These are phyloP conservation scores for Salvia hispanica DNA, from an alignment of 257 asterid species.

Conservation along the genomic window DNA sequence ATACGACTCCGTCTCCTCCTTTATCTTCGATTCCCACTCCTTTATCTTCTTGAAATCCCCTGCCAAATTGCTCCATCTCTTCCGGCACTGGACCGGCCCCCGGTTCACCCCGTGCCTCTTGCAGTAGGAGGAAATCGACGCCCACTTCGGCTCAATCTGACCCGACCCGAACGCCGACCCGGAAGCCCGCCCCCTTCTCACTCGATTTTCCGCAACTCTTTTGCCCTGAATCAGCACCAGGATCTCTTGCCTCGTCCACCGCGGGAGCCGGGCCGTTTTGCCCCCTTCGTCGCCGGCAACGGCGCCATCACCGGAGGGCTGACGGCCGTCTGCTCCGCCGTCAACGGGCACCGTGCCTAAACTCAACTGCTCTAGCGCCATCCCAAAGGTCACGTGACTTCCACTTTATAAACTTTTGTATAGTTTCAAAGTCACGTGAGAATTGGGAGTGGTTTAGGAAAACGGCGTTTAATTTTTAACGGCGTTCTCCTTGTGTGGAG, in stretches of 20 bases:
- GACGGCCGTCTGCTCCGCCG: conserved; percentile 64
- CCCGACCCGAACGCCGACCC: conserved; percentile 67
- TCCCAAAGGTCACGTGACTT: conserved; percentile 44
- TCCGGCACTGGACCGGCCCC: conserved; percentile 96
- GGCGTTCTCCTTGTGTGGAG: conserved; percentile 28
- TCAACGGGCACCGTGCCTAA: conserved; percentile 53
- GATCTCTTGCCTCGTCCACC: conserved; percentile 92
- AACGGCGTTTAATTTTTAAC: conserved; percentile 55
- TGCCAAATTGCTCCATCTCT: conserved; percentile 91
- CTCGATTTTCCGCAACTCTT: conserved; percentile 70
- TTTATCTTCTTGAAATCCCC: conserved; percentile 90
- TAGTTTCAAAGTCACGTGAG: conserved; percentile 47
- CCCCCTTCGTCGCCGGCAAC: conserved; percentile 46
- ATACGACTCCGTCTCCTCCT: conserved; percentile 76
- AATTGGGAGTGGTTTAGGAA: conserved; percentile 24
- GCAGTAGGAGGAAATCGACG: conserved; percentile 83
- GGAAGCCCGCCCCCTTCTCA: conserved; percentile 60
- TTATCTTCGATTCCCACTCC: conserved; percentile 71
- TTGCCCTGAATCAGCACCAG: conserved; percentile 87
- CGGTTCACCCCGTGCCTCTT: conserved; percentile 86
- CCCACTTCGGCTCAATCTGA: conserved; percentile 91
- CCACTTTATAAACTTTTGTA: conserved; percentile 21
- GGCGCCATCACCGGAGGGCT: conserved; percentile 40
- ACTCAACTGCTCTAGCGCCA: conserved; percentile 66
- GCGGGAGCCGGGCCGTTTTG: conserved; percentile 73